These are phyloP conservation scores for Tolypocladium cylindrosporum DNA, from an alignment of 2,329 filamentous ascomycete genomes.

Conservation along the genomic window DNA sequence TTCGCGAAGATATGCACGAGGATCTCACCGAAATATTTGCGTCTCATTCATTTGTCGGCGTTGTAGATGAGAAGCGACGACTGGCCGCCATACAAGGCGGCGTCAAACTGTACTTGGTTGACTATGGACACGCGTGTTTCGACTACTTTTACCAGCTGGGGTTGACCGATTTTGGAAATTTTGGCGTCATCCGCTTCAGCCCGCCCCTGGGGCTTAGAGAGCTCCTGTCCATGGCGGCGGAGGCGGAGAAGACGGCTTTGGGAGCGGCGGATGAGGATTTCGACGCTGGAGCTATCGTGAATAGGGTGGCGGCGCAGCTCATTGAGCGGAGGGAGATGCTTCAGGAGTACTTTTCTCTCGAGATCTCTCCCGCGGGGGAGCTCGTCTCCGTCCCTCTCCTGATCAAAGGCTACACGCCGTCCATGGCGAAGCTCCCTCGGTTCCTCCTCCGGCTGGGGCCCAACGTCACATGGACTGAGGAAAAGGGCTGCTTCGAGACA, in stretches of 20 bases:
- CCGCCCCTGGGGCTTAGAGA: constrained; percentile 63
- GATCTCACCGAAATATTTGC: constrained; percentile 81
- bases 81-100: constrained; percentile 90
- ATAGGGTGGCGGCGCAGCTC: constrained; percentile 56
- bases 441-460: constrained; percentile 86
- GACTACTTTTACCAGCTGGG: constrained; percentile 96
- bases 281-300: constrained; percentile 56
- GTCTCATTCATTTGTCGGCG: constrained; percentile 82
- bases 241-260: constrained; percentile 49
- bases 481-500: constrained; percentile 75
- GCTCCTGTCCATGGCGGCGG: constrained; percentile 63
- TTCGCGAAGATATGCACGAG: constrained; percentile 74
- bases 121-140: constrained; percentile 78
- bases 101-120: constrained; percentile 82
- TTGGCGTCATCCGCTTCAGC: constrained; percentile 71
- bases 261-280: constrained; percentile 41
- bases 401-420: constrained; percentile 79
- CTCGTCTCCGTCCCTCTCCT: constrained; percentile 74
- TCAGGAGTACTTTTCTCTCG: constrained; percentile 81
- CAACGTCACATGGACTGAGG: constrained; percentile 75
- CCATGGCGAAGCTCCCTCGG: constrained; percentile 73
- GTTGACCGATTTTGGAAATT: constrained; percentile 92
- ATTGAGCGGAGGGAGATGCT: constrained; percentile 77
- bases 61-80: constrained; percentile 79
- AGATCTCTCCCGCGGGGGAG: constrained; percentile 69